Percentiles rank a stretch among this genome's conserved stretches.
Conservation (phyloP, 257 asterid species). For the Solanum commersonii region DNA sequence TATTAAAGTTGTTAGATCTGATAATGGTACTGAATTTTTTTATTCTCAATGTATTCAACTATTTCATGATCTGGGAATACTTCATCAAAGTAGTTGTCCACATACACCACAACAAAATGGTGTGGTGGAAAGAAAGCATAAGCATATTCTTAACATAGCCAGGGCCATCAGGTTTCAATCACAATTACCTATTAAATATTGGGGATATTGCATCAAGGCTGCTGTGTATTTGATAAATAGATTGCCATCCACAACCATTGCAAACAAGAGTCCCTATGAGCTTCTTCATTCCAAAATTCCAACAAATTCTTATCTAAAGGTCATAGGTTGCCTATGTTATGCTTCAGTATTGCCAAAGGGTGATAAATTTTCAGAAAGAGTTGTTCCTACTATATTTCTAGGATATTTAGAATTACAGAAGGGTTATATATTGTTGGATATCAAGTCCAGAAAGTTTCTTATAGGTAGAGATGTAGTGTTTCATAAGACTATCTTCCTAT, state of each 20-base stretch:
- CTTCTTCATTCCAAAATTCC: background rate
- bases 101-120: background rate
- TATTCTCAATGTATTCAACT: background rate
- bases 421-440: too few relatives aligned
- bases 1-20: background rate
- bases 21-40: background rate
- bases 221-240: background rate
- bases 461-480: too few relatives aligned
- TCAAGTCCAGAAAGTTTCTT: too few relatives aligned
- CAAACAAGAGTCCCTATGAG: background rate
- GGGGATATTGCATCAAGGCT: background rate
- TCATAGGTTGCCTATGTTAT: background rate
- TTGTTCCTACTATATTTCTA: too few relatives aligned
- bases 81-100: background rate
- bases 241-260: background rate
- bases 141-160: too few relatives aligned
- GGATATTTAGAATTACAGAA: too few relatives aligned
- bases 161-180: too few relatives aligned
- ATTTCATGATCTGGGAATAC: too few relatives aligned
- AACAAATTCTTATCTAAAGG: background rate
- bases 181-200: too few relatives aligned
- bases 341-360: too few relatives aligned
- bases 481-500: too few relatives aligned
- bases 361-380: too few relatives aligned
- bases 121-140: background rate